A percentile compares a stretch with the other conserved stretches of the same genome.
Conservation (phyloP, 306 rosid species). For the Trifolium repens region DNA sequence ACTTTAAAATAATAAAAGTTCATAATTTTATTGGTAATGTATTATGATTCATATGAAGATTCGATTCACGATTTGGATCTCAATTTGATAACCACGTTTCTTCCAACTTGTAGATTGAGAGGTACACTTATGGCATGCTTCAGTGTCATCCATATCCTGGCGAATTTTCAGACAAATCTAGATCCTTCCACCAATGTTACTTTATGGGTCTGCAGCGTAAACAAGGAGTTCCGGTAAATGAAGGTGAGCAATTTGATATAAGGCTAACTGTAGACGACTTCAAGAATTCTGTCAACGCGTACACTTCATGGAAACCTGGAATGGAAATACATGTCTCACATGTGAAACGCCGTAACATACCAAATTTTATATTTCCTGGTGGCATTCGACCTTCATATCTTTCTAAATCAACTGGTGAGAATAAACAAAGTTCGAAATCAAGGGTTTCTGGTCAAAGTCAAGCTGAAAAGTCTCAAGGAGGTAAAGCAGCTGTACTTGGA, state of each 20-base stretch:
- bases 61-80: not conserved
- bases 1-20: not conserved
- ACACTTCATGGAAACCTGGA: conserved; percentile 69
- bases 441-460: conserved; percentile 62
- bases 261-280: conserved; percentile 79
- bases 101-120: conserved; percentile 72
- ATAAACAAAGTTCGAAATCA: conserved; percentile 59
- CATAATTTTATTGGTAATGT: not conserved
- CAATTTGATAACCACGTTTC: not conserved
- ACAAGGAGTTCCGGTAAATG: conserved; percentile 74
- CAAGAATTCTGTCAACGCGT: conserved; percentile 66
- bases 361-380: conserved; percentile 81
- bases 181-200: conserved; percentile 74
- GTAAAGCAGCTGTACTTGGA: conserved; percentile 50
- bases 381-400: conserved; percentile 71
- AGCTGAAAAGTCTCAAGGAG: conserved; percentile 54
- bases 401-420: conserved; percentile 62
- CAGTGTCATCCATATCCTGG: conserved; percentile 99
- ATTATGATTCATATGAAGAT: not conserved
- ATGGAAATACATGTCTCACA: conserved; percentile 80
- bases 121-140: conserved; percentile 74
- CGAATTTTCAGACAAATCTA: conserved; percentile 80
- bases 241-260: conserved; percentile 81
- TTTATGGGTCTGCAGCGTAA: conserved; percentile 95
- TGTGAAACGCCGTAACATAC: conserved; percentile 76